Conservation (phyloP, 148 eudicot species). For the Chenopodium formosanum region DNA sequence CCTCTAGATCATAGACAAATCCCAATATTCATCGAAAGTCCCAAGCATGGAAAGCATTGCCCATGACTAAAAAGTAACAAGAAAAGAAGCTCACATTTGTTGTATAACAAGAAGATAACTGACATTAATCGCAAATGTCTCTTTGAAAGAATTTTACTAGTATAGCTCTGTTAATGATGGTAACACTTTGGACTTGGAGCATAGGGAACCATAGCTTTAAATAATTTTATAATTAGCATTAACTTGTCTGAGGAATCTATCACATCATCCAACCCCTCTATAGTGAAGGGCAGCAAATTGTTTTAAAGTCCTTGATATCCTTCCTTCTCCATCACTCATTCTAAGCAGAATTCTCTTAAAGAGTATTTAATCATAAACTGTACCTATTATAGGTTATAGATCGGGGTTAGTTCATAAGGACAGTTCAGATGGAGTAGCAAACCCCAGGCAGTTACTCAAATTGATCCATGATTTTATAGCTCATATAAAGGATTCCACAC, state of each 20-base stretch:
- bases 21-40: background rate
- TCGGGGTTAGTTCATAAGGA: too few species aligned
- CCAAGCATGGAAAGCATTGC: background rate
- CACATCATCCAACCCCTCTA: background rate
- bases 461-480: too few species aligned
- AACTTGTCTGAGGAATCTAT: background rate
- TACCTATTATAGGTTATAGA: background rate
- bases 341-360: background rate
- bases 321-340: background rate
- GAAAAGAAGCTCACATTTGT: background rate
- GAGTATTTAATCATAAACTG: background rate
- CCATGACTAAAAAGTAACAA: background rate
- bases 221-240: background rate
- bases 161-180: background rate
- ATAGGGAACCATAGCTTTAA: background rate
- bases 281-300: background rate
- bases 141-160: background rate
- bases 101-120: background rate
- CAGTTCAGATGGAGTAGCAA: too few species aligned
- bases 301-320: background rate
- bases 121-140: background rate
- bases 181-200: background rate
- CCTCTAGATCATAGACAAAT: background rate
- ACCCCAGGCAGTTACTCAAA: too few species aligned
- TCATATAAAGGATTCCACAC: too few species aligned